Evolutionary conservation across 2,329 filamentous ascomycete genomes (phyloP), one percentile per base, ranked within the genome.

Genomic region (Claviceps arundinis): DNA sequence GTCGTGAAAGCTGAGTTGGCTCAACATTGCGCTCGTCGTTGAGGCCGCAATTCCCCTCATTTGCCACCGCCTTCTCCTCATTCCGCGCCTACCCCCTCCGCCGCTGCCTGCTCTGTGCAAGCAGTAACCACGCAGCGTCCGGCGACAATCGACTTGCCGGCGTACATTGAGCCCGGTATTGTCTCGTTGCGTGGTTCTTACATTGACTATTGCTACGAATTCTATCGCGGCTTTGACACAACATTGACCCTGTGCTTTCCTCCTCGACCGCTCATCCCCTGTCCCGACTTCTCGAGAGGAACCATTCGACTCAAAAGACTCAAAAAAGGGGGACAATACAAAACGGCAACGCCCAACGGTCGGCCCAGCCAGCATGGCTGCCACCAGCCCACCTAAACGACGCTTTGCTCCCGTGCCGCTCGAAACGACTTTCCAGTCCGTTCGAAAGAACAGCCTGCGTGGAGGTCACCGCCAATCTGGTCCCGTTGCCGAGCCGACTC

Each of bases 331-430:
- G 6, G 7, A 38, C n/a, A 14, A 38, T 40, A 40, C 40, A 14
- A 24, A 24, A 26, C 37, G 37, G 11, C n/a, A 22, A 8, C 41
- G 16, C 38, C n/a, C 42, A 26, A 38, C 24, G 11, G 22, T 13
- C n/a, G 34, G 22, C 2, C 11, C 26, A 38, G 41, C 42, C 53
- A 49, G 37, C 56, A 74, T 73, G 71, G 61, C 67, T 51, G 65
- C 62, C 53, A 55, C 67, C 57, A 65, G 67, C 42, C 68, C 70
- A 58, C 67, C 73, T 49, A 72, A 73, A 57, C 73, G 78, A 61
- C 80, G 80, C 59, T 87, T 87, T 68, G 74, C 71, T 43, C 83
- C 84, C 37, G 76, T 85, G 51, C 84, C 84, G 16, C 79, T 89
- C 57, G 86, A 89, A 66, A 89, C 85, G 8, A 83, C 78, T 1